These are phyloP conservation scores for Pachyrhizus erosus DNA, from an alignment of 306 rosid genomes.

Conservation along the genomic window DNA sequence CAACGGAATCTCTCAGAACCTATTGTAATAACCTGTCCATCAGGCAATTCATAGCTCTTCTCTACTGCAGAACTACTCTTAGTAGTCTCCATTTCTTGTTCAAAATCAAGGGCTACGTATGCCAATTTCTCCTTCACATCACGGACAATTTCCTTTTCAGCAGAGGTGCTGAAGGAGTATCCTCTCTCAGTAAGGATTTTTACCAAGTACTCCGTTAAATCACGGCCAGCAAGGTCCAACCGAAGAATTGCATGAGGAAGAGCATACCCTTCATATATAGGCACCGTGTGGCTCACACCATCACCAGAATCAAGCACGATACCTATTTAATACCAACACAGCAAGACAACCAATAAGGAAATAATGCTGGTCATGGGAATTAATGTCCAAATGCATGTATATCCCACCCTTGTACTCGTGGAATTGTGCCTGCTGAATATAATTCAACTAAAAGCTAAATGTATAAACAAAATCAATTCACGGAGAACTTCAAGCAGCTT, in stretches of 20 bases:
- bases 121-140: slow-evolving; percentile 80
- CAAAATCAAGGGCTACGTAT: slow-evolving; percentile 76
- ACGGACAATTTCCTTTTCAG: slow-evolving; percentile 84
- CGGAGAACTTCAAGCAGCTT: slow-evolving; percentile 8
- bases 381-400: slow-evolving; percentile 7
- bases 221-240: slow-evolving; percentile 84
- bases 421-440: neutral
- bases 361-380: neutral
- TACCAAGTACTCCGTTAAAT: slow-evolving; percentile 69
- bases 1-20: slow-evolving; percentile 86
- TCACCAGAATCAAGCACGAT: slow-evolving; percentile 82
- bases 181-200: slow-evolving; percentile 80
- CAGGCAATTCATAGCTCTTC: slow-evolving; percentile 78
- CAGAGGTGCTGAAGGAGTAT: slow-evolving; percentile 73
- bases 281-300: slow-evolving; percentile 84
- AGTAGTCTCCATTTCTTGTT: slow-evolving; percentile 74
- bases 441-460: slow-evolving; percentile 20
- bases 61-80: slow-evolving; percentile 72
- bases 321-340: slow-evolving; percentile 48
- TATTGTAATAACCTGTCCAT: slow-evolving; percentile 77
- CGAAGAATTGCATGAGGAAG: slow-evolving; percentile 80
- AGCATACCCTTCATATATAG: slow-evolving; percentile 77
- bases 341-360: neutral
- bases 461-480: slow-evolving; percentile 27
- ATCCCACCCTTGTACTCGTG: neutral